These are phyloP conservation scores for Suhomyces anneliseae DNA, from an alignment of 1,139 yeast species.

Conservation along the genomic window DNA sequence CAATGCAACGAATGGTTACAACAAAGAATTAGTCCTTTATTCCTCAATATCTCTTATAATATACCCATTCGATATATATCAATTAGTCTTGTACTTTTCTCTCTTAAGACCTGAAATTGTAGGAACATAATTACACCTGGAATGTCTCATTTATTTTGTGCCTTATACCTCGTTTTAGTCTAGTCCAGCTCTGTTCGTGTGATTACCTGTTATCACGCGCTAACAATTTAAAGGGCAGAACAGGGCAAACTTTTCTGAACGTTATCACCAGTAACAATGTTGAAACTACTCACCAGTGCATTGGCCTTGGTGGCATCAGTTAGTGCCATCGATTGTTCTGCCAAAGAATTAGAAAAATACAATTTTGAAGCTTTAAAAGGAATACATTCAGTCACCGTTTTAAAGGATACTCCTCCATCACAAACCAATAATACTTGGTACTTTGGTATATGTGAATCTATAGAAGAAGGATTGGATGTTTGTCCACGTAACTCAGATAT, in stretches of 20 bases:
- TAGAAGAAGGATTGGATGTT: conserved; percentile 35
- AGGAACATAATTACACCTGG: too few relatives aligned
- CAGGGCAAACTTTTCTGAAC: conserved; percentile 1
- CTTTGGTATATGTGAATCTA: conserved; percentile 65
- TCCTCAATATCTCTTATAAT: too few relatives aligned
- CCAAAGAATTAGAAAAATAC: conserved; percentile 38
- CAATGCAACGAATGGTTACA: too few relatives aligned
- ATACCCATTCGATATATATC: too few relatives aligned
- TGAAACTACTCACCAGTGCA: conserved; percentile 1
- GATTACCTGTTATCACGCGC: background rate
- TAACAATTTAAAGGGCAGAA: background rate
- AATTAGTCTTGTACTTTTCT: too few relatives aligned
- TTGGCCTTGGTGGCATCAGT: conserved; percentile 12
- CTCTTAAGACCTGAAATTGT: too few relatives aligned
- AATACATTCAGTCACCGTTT: conserved; percentile 32
- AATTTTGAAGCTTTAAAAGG: conserved; percentile 52
- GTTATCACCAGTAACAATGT: conserved; percentile 1
- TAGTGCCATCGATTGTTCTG: conserved; percentile 47
- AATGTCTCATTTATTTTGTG: too few relatives aligned
- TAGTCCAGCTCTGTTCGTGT: background rate
- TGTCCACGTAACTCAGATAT: conserved; percentile 73
- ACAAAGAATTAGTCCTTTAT: too few relatives aligned
- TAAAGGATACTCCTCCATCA: conserved; percentile 76
- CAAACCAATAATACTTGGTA: conserved; percentile 63
- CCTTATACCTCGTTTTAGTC: too few relatives aligned